Conservation (phyloP, 805 yeast genomes). For the Kuraishia hungarica region DNA sequence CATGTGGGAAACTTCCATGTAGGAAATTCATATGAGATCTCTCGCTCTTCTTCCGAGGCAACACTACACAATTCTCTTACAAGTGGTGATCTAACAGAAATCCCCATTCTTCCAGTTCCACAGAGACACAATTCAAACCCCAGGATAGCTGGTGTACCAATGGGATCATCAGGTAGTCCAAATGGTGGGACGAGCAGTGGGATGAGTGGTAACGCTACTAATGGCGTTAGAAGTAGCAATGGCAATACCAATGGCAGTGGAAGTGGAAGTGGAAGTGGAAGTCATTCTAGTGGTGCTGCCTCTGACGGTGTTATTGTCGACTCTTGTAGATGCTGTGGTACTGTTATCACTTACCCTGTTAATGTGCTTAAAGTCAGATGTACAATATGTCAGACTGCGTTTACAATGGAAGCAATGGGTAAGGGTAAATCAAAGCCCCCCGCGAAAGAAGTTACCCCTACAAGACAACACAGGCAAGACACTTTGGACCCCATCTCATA, state of each 20-base stretch:
- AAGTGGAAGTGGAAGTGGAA: not conserved
- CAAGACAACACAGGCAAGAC: constrained; percentile 1
- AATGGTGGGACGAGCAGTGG: not conserved
- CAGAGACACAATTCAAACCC: not conserved
- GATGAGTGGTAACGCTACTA: too few relatives aligned
- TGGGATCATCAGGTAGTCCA: not conserved
- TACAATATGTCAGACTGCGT: constrained; percentile 46
- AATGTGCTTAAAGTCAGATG: constrained; percentile 41
- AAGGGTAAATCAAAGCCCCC: constrained; percentile 6
- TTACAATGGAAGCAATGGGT: constrained; percentile 16
- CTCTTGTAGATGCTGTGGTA: constrained; percentile 40
- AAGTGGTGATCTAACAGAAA: not conserved
- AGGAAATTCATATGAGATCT: not conserved
- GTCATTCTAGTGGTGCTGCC: not conserved
- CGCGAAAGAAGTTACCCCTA: not conserved
- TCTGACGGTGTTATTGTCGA: constrained; percentile 10
- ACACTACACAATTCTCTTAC: not conserved
- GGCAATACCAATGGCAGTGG: too few relatives aligned
- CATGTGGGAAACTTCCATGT: too few relatives aligned
- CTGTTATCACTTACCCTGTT: constrained; percentile 29
- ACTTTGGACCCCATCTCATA: constrained; percentile 16
- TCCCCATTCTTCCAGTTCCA: not conserved
- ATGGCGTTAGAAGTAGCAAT: not conserved
- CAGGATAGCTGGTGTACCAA: not conserved
- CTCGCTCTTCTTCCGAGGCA: not conserved